phyloP scores from a whole-genome alignment of 2,329 filamentous ascomycete species.

The Ophiostoma piceae region DNA sequence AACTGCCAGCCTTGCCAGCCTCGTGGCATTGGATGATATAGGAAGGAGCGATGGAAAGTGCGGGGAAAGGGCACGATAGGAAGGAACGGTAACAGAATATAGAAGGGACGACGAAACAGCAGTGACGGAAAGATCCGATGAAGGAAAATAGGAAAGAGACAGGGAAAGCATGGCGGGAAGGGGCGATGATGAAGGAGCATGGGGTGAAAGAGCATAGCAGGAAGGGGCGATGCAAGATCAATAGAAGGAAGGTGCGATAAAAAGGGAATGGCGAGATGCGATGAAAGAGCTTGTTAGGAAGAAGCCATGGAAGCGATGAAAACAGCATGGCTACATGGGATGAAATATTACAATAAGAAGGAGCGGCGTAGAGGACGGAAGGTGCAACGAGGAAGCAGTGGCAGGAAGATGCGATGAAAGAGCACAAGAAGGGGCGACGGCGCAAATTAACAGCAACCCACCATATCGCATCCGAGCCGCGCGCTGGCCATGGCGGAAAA shows the following conservation, averaged over 20 bases:
- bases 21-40: background rate
- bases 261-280: too few species aligned
- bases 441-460: background rate
- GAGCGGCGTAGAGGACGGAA: background rate
- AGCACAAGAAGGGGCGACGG: background rate
- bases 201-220: background rate
- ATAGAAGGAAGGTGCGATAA: background rate
- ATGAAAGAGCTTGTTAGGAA: too few species aligned
- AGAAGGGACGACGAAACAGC: too few species aligned
- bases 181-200: background rate
- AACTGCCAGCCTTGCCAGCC: constrained; percentile 32
- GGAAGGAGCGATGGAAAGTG: background rate
- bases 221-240: background rate
- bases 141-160: background rate
- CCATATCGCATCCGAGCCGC: constrained; percentile 79
- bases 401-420: background rate
- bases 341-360: background rate
- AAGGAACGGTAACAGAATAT: background rate
- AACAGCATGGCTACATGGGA: background rate
- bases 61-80: too few species aligned
- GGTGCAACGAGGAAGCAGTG: background rate
- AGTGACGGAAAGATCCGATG: background rate
- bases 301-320: too few species aligned
- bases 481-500: constrained; percentile 98
- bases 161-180: background rate